Conservation (phyloP, 2,329 filamentous ascomycete genomes). For the Mycogone perniciosa region DNA sequence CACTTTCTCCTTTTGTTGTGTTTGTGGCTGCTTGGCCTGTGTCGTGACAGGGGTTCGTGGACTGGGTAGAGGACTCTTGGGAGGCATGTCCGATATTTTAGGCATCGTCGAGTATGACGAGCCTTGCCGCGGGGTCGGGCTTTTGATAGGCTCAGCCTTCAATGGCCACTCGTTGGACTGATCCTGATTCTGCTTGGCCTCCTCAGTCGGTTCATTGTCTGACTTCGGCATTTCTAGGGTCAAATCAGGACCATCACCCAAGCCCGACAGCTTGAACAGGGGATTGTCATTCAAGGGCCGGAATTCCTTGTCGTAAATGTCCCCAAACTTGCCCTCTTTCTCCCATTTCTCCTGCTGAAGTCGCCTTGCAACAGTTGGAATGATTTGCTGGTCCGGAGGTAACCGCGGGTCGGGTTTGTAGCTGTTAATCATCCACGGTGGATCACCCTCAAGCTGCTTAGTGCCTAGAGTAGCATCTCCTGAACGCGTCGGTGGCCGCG, state of each 20-base stretch:
- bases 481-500: slow-evolving; percentile 56
- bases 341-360: slow-evolving; percentile 95
- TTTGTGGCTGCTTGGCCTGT: slow-evolving; percentile 23
- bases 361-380: slow-evolving; percentile 86
- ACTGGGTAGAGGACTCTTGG: slow-evolving; percentile 34
- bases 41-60: slow-evolving; percentile 38
- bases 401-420: slow-evolving; percentile 94
- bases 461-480: slow-evolving; percentile 44
- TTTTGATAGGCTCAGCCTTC: slow-evolving; percentile 35
- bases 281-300: slow-evolving; percentile 68
- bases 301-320: slow-evolving; percentile 81
- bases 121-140: slow-evolving; percentile 38
- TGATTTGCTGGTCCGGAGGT: slow-evolving; percentile 89
- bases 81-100: slow-evolving; percentile 40
- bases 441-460: slow-evolving; percentile 84
- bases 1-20: slow-evolving; percentile 15
- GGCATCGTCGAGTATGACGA: slow-evolving; percentile 58
- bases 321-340: slow-evolving; percentile 79
- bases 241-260: slow-evolving; percentile 20
- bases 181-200: slow-evolving; percentile 26
- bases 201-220: slow-evolving; percentile 9
- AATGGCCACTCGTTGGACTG: slow-evolving; percentile 53
- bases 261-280: slow-evolving; percentile 40
- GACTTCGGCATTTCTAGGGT: slow-evolving; percentile 7
- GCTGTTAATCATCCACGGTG: slow-evolving; percentile 89